Conservation (phyloP, 2,329 filamentous ascomycete species). For the Fusarium chuoi region DNA sequence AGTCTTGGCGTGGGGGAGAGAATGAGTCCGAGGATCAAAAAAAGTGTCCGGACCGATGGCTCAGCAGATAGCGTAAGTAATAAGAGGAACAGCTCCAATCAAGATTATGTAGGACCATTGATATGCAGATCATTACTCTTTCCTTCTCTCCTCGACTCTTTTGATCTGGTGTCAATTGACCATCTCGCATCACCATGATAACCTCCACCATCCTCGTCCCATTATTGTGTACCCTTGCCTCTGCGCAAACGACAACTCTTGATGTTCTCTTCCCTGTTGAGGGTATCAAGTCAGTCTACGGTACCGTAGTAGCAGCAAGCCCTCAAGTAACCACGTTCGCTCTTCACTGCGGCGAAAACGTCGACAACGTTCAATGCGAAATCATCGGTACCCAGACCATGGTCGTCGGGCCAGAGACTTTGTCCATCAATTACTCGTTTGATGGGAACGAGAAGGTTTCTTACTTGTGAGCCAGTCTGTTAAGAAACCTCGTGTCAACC, state of each 20-base stretch:
- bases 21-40: not conserved
- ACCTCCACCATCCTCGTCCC: not conserved
- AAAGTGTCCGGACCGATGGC: not conserved
- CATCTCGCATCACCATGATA: not conserved
- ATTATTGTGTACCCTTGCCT: not conserved
- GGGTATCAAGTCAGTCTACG: not conserved
- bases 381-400: not conserved
- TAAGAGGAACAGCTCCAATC: not conserved
- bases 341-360: not conserved
- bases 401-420: not conserved
- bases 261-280: not conserved
- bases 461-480: not conserved
- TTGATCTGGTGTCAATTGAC: not conserved
- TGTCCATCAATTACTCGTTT: not conserved
- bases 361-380: not conserved
- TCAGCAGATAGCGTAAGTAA: not conserved
- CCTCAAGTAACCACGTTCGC: not conserved
- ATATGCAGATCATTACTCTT: not conserved
- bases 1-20: not conserved
- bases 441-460: not conserved
- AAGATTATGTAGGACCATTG: not conserved
- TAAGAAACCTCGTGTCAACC: not conserved
- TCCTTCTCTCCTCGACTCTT: not conserved
- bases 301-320: not conserved
- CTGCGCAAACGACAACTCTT: not conserved